phyloP scores from a whole-genome alignment of 345 rosid species.

The Tarenaya hassleriana region DNA sequence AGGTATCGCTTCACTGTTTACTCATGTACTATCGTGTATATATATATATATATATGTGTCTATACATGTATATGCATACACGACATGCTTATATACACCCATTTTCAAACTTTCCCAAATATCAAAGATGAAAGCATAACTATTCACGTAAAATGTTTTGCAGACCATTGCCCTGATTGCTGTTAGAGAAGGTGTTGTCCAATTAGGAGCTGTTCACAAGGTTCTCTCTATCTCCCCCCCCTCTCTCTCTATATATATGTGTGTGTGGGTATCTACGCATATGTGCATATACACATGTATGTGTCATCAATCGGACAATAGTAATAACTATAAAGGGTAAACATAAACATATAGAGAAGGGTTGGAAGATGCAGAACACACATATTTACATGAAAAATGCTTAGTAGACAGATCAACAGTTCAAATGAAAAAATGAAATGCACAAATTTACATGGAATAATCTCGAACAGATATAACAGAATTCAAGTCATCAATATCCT shows the following conservation, averaged over 20 bases:
- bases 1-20: conserved; percentile 39
- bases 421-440: too few species aligned
- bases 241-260: background rate
- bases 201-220: conserved; percentile 86
- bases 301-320: too few species aligned
- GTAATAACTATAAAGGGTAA: background rate
- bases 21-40: background rate
- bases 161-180: conserved; percentile 97
- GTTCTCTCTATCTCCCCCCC: conserved; percentile 32
- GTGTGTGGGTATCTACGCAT: background rate
- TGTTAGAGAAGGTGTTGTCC: conserved; percentile 96
- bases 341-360: too few species aligned
- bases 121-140: background rate
- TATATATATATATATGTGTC: conserved; percentile 1
- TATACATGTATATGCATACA: background rate
- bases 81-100: background rate
- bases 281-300: background rate
- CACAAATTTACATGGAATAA: too few species aligned
- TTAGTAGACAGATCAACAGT: too few species aligned
- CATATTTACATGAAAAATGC: too few species aligned
- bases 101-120: too few species aligned
- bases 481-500: too few species aligned
- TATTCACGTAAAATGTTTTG: conserved; percentile 21
- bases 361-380: too few species aligned
- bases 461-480: too few species aligned